Conservation (phyloP, 2,329 filamentous ascomycete species). For the Exophiala sp. region DNA sequence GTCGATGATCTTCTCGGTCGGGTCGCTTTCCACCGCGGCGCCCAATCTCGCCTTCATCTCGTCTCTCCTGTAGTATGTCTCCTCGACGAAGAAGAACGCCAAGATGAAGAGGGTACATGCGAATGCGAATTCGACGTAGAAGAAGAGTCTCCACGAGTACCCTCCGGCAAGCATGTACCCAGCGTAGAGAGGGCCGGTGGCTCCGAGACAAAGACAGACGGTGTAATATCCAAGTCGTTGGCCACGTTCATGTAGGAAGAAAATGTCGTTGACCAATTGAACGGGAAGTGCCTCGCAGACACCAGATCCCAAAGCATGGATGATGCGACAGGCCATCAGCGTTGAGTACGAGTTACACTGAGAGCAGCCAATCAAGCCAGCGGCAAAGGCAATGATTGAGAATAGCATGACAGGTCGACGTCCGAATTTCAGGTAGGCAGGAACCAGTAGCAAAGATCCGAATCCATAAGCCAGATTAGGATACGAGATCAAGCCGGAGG, state of each 20-base stretch:
- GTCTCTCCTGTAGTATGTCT: conserved; percentile 50
- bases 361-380: conserved; percentile 43
- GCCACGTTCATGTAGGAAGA: conserved; percentile 47
- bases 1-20: conserved; percentile 19
- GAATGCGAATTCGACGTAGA: conserved; percentile 60
- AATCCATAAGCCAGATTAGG: conserved; percentile 60
- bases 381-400: conserved; percentile 34
- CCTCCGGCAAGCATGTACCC: conserved; percentile 60
- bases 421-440: conserved; percentile 42
- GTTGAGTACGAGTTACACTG: conserved; percentile 39
- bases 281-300: conserved; percentile 48
- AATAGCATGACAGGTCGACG: conserved; percentile 1
- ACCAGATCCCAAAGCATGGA: conserved; percentile 43
- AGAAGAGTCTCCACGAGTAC: conserved; percentile 59
- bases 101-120: conserved; percentile 42
- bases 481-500: conserved; percentile 58
- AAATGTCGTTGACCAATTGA: conserved; percentile 49
- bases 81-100: conserved; percentile 58
- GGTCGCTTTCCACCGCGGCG: conserved; percentile 1
- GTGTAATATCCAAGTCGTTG: conserved; percentile 59
- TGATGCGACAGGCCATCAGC: conserved; percentile 43
- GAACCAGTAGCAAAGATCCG: conserved; percentile 55
- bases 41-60: conserved; percentile 17
- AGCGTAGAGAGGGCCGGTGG: conserved; percentile 52
- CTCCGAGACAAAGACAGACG: conserved; percentile 32